A percentile compares a stretch with the other conserved stretches of the same genome.
Conservation (phyloP, 495 filamentous ascomycete genomes). For the Daldinia childiae region DNA sequence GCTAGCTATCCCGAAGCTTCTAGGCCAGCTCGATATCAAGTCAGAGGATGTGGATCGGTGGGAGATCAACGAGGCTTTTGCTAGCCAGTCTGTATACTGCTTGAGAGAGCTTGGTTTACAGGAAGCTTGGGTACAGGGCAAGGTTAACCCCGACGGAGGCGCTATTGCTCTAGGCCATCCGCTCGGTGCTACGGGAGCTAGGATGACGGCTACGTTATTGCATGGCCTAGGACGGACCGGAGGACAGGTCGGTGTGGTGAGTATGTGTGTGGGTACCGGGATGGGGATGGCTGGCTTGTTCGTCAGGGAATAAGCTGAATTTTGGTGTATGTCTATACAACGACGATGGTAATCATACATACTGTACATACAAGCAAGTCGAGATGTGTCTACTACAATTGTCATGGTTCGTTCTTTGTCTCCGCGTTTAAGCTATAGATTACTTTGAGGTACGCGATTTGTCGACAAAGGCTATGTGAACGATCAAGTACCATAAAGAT, state of each 20-base stretch:
- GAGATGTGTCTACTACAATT: background rate
- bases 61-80: conserved; percentile 98
- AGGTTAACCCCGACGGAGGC: conserved; percentile 91
- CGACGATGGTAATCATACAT: conserved; percentile 5
- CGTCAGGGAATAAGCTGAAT: conserved; percentile 72
- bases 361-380: background rate
- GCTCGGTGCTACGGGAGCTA: conserved; percentile 88
- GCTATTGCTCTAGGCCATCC: conserved; percentile 95
- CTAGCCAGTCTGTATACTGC: conserved; percentile 86
- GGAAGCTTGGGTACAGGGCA: conserved; percentile 63
- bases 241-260: conserved; percentile 75
- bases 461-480: conserved; percentile 14
- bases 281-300: conserved; percentile 92
- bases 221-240: conserved; percentile 67
- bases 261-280: conserved; percentile 92
- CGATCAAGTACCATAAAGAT: background rate
- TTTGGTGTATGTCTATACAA: conserved; percentile 5
- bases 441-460: background rate
- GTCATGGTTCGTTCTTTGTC: background rate
- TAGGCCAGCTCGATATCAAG: conserved; percentile 69
- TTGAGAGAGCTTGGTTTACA: conserved; percentile 76
- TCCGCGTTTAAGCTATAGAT: background rate
- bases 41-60: conserved; percentile 81
- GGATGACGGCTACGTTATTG: conserved; percentile 80
- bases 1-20: conserved; percentile 82